Percentiles rank a stretch among this genome's conserved stretches.
These are phyloP conservation scores for Brettanomyces custersianus DNA, from an alignment of 805 yeast genomes.

Conservation along the genomic window DNA sequence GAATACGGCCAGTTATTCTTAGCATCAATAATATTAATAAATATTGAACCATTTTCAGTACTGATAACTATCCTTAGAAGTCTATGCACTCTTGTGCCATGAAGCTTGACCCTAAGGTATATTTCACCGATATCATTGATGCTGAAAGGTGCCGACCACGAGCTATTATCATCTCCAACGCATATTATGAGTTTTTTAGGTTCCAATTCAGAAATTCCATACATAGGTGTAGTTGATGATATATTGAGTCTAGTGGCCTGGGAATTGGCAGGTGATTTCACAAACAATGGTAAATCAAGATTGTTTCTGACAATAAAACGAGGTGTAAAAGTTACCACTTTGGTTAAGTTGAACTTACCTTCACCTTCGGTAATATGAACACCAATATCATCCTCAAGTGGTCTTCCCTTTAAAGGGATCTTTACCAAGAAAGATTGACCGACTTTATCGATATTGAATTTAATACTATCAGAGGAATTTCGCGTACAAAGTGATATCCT, in stretches of 20 bases:
- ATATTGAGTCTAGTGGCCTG: constrained; percentile 37
- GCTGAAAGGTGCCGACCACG: constrained; percentile 85
- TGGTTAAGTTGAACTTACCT: constrained; percentile 71
- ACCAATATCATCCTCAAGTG: constrained; percentile 65
- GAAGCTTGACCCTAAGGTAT: constrained; percentile 59
- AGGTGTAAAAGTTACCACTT: constrained; percentile 74
- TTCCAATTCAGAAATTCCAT: constrained; percentile 47
- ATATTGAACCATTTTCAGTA: constrained; percentile 76
- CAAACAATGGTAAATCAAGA: constrained; percentile 43
- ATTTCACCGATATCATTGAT: constrained; percentile 80
- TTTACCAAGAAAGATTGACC: constrained; percentile 63
- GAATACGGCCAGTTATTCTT: constrained; percentile 86
- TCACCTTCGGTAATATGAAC: constrained; percentile 70
- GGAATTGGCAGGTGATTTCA: constrained; percentile 63
- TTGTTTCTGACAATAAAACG: constrained; percentile 68
- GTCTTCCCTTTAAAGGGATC: constrained; percentile 39
- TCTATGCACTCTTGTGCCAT: constrained; percentile 50
- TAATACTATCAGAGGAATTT: constrained; percentile 63
- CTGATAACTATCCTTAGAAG: constrained; percentile 65
- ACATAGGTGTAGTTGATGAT: constrained; percentile 46
- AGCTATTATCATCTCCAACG: constrained; percentile 41
- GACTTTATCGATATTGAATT: constrained; percentile 79
- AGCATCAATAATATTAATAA: constrained; percentile 66
- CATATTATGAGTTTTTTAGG: constrained; percentile 49
- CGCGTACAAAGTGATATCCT: constrained; percentile 59